Evolutionary conservation across 2,329 filamentous ascomycete species (phyloP).

Genomic region (Talaromyces sp.): DNA sequence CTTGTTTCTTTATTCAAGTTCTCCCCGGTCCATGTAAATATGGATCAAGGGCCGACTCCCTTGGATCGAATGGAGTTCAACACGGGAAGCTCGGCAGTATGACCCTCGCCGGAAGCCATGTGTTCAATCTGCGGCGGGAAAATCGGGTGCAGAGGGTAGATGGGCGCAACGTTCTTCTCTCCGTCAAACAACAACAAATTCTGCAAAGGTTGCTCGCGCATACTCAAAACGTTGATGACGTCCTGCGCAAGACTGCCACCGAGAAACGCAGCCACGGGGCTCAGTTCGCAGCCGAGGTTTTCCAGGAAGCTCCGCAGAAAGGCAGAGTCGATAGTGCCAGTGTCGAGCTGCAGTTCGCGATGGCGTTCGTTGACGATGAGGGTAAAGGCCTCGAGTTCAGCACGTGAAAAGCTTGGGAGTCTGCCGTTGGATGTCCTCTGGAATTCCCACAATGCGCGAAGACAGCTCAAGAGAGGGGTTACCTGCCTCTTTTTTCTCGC

Average conservation of each 20-base stretch:
- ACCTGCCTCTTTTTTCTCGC: constrained; percentile 67
- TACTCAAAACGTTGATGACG: constrained; percentile 90
- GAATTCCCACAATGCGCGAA: constrained; percentile 89
- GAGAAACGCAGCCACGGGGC: constrained; percentile 80
- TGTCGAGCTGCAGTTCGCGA: constrained; percentile 64
- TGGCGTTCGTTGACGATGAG: constrained; percentile 72
- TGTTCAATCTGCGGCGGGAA: constrained; percentile 33
- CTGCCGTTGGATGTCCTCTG: constrained; percentile 53
- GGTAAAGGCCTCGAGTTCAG: constrained; percentile 72
- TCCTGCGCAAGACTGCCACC: constrained; percentile 91
- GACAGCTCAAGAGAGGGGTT: constrained; percentile 76
- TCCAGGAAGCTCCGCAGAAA: constrained; percentile 81
- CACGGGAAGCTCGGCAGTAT: background rate
- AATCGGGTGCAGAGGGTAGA: constrained; percentile 75
- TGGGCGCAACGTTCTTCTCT: constrained; percentile 67
- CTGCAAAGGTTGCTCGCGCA: constrained; percentile 89
- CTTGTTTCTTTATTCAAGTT: background rate
- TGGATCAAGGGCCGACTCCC: background rate
- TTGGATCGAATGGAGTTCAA: background rate
- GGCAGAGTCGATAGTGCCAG: constrained; percentile 61
- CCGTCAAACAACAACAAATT: constrained; percentile 93
- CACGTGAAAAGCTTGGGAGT: constrained; percentile 50
- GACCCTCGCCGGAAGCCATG: constrained; percentile 18
- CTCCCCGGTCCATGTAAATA: background rate
- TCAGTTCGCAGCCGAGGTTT: constrained; percentile 77